A percentile compares a stretch with the other conserved stretches of the same genome.
These are phyloP conservation scores for Aspergillus sp. DNA, from an alignment of 2,329 filamentous ascomycete genomes.

Conservation along the genomic window DNA sequence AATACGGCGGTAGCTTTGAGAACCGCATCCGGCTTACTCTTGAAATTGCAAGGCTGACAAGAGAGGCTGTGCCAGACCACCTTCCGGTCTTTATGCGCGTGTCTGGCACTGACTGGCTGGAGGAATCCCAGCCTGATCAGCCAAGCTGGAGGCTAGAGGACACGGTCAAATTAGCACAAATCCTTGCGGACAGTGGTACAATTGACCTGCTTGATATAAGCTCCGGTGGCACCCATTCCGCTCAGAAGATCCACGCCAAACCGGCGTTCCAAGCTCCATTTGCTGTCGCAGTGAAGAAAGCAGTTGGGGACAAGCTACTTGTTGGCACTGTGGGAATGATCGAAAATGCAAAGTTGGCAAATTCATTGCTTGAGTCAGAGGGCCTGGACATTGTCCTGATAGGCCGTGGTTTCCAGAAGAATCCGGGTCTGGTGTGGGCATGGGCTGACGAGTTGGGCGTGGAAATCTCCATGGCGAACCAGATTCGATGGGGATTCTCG, in stretches of 20 bases:
- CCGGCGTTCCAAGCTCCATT: conserved; percentile 76
- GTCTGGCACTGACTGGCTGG: conserved; percentile 75
- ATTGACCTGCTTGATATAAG: conserved; percentile 53
- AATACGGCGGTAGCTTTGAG: conserved; percentile 57
- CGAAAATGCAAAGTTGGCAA: conserved; percentile 69
- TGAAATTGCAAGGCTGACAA: conserved; percentile 67
- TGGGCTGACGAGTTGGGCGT: conserved; percentile 75
- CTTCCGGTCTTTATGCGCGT: conserved; percentile 77
- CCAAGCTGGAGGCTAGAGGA: conserved; percentile 74
- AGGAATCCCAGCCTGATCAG: conserved; percentile 60
- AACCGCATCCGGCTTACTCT: conserved; percentile 71
- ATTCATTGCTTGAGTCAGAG: conserved; percentile 59
- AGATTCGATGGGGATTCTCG: conserved; percentile 64
- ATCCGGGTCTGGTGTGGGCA: conserved; percentile 76
- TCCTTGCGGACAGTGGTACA: conserved; percentile 45
- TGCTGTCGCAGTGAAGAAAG: conserved; percentile 72
- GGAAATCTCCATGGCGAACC: conserved; percentile 71
- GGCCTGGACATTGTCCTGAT: conserved; percentile 71
- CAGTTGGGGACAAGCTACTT: conserved; percentile 69
- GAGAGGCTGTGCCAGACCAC: conserved; percentile 64
- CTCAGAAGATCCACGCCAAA: conserved; percentile 50
- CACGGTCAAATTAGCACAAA: conserved; percentile 56
- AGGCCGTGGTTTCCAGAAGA: conserved; percentile 78
- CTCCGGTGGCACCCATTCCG: conserved; percentile 56
- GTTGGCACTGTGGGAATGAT: conserved; percentile 79